Evolutionary conservation across 176 grass and related monocot genomes (phyloP).

Genomic region (Musa itinerans): DNA sequence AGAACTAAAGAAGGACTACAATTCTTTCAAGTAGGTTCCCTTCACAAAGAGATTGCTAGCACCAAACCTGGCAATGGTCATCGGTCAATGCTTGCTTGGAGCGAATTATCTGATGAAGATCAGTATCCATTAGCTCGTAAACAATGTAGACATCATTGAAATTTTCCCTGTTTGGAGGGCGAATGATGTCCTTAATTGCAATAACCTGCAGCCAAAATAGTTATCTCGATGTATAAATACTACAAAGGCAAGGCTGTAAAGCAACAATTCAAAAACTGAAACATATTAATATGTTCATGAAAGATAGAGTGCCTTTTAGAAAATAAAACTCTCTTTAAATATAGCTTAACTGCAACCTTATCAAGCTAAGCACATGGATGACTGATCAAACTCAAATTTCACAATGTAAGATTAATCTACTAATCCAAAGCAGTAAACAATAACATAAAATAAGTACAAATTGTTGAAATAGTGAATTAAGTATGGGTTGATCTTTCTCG

Average conservation of each 20-base stretch:
- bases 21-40: neutral
- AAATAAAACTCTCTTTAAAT: neutral
- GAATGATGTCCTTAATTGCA: constrained; percentile 94
- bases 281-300: neutral
- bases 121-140: constrained; percentile 91
- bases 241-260: neutral
- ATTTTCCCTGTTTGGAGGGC: constrained; percentile 75
- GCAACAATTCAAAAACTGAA: neutral
- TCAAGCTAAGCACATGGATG: neutral
- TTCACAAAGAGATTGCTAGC: neutral
- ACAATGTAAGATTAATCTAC: neutral
- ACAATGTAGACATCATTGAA: constrained; percentile 99
- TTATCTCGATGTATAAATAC: neutral
- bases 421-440: neutral
- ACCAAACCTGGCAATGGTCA: constrained; percentile 84
- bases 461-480: neutral
- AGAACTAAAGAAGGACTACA: neutral
- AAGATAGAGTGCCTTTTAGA: neutral
- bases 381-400: neutral
- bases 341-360: neutral
- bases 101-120: constrained; percentile 84
- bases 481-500: neutral
- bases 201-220: constrained; percentile 44
- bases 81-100: constrained; percentile 83
- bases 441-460: neutral